phyloP scores from a whole-genome alignment of 2,329 filamentous ascomycete genomes.

The Tolypocladium amazonense region DNA sequence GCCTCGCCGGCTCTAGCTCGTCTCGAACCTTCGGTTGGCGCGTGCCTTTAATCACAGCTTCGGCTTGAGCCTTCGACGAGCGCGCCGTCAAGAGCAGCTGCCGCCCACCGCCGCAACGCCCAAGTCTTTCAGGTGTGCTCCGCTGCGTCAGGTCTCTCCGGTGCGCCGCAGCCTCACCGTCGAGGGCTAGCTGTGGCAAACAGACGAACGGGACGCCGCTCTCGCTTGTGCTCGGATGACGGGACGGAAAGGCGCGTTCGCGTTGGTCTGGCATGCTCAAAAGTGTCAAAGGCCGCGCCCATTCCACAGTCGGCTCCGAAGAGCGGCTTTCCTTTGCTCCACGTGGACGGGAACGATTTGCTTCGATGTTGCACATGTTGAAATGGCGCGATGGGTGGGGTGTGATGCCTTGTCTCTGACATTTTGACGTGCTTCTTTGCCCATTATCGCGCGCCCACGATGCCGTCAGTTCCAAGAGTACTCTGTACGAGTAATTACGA shows the following conservation, averaged over 20 bases:
- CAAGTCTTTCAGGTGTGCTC: background rate
- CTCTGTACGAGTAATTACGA: too few species aligned
- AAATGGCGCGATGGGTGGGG: background rate
- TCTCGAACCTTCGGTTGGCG: conserved; percentile 13
- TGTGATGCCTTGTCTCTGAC: background rate
- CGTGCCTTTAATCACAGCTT: conserved; percentile 14
- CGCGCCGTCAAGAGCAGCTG: background rate
- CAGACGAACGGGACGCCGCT: background rate
- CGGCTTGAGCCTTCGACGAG: background rate
- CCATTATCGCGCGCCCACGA: background rate
- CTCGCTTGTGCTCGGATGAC: background rate
- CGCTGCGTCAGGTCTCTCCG: background rate
- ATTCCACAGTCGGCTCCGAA: background rate
- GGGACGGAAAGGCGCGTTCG: background rate
- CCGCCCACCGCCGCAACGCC: too few species aligned
- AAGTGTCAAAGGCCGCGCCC: background rate
- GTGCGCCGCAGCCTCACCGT: background rate
- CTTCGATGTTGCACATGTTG: background rate
- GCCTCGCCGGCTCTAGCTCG: conserved; percentile 11
- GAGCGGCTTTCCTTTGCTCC: background rate
- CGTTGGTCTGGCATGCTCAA: background rate
- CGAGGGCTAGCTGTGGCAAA: background rate
- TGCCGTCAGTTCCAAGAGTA: background rate
- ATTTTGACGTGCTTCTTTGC: background rate
- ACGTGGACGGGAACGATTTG: background rate